Conservation (phyloP, 2,329 filamentous ascomycete genomes). For the Pseudopyrenochaeta lycopersici region DNA sequence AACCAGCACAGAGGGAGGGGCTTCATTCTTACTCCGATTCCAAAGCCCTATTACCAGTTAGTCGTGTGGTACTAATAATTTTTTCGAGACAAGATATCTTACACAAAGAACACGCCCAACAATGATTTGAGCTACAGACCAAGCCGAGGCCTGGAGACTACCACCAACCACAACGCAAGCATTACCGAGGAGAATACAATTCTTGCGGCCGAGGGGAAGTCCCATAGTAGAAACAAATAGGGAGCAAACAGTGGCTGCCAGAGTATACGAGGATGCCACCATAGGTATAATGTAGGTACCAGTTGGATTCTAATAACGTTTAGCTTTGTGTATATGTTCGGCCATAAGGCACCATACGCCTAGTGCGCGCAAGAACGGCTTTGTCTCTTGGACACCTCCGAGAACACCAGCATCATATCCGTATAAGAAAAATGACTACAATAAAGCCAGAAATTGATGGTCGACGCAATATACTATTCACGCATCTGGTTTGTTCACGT, state of each 20-base stretch:
- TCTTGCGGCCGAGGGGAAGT: conserved; percentile 50
- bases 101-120: conserved; percentile 54
- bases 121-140: conserved; percentile 56
- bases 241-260: conserved; percentile 16
- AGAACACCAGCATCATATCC: conserved; percentile 25
- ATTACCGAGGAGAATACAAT: conserved; percentile 50
- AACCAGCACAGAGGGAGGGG: too few species aligned
- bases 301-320: conserved; percentile 4
- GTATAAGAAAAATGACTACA: background rate
- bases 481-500: too few species aligned
- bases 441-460: background rate
- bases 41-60: too few species aligned
- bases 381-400: conserved; percentile 23
- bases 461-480: too few species aligned
- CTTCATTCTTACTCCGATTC: too few species aligned
- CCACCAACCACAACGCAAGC: conserved; percentile 48
- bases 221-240: conserved; percentile 41
- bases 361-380: conserved; percentile 21
- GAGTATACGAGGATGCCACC: conserved; percentile 18
- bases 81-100: too few species aligned
- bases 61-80: too few species aligned
- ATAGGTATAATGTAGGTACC: conserved; percentile 21
- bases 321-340: too few species aligned
- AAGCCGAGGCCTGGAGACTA: conserved; percentile 43
- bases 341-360: background rate